These are phyloP conservation scores for Fragilaria radians DNA, from an alignment of 108 stramenopile species.

Conservation along the genomic window DNA sequence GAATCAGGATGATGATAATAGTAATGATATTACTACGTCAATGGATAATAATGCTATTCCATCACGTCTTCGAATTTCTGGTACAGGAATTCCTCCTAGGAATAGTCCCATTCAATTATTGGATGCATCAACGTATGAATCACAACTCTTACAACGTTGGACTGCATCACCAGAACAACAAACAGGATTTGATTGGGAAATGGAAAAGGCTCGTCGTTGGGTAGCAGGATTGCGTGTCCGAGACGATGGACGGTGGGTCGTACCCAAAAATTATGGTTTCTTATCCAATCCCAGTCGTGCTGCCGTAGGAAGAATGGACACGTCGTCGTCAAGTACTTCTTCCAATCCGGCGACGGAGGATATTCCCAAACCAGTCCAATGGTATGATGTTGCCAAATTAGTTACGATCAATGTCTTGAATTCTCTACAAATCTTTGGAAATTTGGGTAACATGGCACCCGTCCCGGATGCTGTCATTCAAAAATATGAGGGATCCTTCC, in stretches of 20 bases:
- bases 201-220: slow-evolving; percentile 77
- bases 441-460: slow-evolving; percentile 67
- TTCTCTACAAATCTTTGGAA: slow-evolving; percentile 49
- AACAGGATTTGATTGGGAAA: slow-evolving; percentile 89
- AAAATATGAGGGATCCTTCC: slow-evolving; percentile 86
- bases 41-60: too few species aligned
- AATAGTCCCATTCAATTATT: slow-evolving; percentile 32
- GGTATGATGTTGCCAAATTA: slow-evolving; percentile 55
- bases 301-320: too few species aligned
- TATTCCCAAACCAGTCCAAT: slow-evolving; percentile 38
- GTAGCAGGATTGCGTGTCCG: slow-evolving; percentile 71
- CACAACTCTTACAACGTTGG: slow-evolving; percentile 55
- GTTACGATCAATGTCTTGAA: slow-evolving; percentile 50
- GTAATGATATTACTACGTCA: too few species aligned
- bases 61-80: slow-evolving; percentile 8
- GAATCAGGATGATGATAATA: too few species aligned
- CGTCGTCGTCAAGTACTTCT: background rate
- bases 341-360: too few species aligned
- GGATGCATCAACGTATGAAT: slow-evolving; percentile 71
- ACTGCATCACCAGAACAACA: slow-evolving; percentile 49
- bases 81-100: slow-evolving; percentile 25
- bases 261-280: slow-evolving; percentile 57
- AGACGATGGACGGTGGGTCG: slow-evolving; percentile 72
- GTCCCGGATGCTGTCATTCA: slow-evolving; percentile 84
- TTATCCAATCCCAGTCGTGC: slow-evolving; percentile 38